Conservation (phyloP, 2,329 filamentous ascomycete genomes). For the Truncatella angustata region DNA sequence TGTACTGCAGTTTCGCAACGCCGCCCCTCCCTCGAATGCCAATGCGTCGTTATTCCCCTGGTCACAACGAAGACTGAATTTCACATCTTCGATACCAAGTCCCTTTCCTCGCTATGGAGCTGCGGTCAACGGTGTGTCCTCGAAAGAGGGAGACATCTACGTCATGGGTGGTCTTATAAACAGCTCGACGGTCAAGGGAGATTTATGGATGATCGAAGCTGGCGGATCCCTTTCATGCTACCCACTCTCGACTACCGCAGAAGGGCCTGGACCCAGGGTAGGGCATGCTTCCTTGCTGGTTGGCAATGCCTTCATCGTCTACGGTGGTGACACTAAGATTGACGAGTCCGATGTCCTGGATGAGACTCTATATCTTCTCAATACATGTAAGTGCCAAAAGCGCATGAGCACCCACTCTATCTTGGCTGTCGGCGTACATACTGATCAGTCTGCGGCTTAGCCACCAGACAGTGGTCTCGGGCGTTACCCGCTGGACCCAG, state of each 20-base stretch:
- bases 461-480: constrained; percentile 96
- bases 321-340: constrained; percentile 96
- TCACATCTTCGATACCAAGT: constrained; percentile 76
- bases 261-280: constrained; percentile 91
- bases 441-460: constrained; percentile 46
- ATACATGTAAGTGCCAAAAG: constrained; percentile 73
- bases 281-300: constrained; percentile 92
- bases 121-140: constrained; percentile 87
- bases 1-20: constrained; percentile 42
- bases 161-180: constrained; percentile 97
- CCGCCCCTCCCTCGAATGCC: constrained; percentile 39
- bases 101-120: constrained; percentile 97
- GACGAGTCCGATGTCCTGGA: constrained; percentile 89
- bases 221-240: constrained; percentile 86
- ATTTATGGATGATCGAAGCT: constrained; percentile 96
- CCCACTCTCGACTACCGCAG: constrained; percentile 84
- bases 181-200: constrained; percentile 91
- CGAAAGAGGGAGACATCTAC: constrained; percentile 96
- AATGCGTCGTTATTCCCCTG: constrained; percentile 90
- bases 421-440: neutral
- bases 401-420: neutral
- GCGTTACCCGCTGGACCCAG: constrained; percentile 83
- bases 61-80: constrained; percentile 87
- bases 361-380: constrained; percentile 92
- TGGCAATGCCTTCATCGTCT: constrained; percentile 98